Percentiles rank a stretch among this genome's conserved stretches.
phyloP scores from a whole-genome alignment of 148 eudicot genomes.

The Rhododendron molle region DNA sequence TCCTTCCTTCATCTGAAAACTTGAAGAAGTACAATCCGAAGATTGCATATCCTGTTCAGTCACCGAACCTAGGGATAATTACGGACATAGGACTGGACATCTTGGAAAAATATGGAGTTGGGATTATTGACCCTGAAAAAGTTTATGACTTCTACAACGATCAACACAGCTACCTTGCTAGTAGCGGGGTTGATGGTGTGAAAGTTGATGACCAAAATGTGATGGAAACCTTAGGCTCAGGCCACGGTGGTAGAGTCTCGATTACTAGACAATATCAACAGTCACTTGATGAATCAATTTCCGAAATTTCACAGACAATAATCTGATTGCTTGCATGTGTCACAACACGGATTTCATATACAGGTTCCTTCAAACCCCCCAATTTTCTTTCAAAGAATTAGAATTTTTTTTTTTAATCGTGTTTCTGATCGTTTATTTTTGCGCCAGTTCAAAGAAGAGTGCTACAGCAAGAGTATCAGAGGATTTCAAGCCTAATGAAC shows the following conservation, averaged over 20 bases:
- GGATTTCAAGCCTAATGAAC: constrained; percentile 6
- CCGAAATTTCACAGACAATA: neutral
- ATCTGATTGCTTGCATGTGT: constrained; percentile 2
- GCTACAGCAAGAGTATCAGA: constrained; percentile 1
- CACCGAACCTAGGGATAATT: neutral
- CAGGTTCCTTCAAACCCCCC: neutral
- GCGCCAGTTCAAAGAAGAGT: neutral
- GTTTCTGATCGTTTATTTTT: neutral
- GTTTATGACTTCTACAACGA: constrained; percentile 1
- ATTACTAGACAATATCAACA: neutral
- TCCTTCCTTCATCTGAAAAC: constrained; percentile 3
- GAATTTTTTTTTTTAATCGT: no score
- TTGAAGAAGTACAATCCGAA: neutral
- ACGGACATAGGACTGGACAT: neutral
- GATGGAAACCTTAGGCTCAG: neutral
- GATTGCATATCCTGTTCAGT: constrained; percentile 1
- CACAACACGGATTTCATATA: neutral
- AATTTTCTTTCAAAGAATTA: no score
- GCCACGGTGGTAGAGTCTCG: neutral
- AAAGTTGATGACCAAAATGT: constrained; percentile 5
- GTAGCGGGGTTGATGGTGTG: neutral
- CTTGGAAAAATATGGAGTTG: constrained; percentile 4
- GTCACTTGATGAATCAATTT: neutral
- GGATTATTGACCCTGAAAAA: constrained; percentile 2
- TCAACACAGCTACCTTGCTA: neutral